Base-by-base conservation (phyloP, 257 asterid species). In the Gentiana dahurica region DNA sequence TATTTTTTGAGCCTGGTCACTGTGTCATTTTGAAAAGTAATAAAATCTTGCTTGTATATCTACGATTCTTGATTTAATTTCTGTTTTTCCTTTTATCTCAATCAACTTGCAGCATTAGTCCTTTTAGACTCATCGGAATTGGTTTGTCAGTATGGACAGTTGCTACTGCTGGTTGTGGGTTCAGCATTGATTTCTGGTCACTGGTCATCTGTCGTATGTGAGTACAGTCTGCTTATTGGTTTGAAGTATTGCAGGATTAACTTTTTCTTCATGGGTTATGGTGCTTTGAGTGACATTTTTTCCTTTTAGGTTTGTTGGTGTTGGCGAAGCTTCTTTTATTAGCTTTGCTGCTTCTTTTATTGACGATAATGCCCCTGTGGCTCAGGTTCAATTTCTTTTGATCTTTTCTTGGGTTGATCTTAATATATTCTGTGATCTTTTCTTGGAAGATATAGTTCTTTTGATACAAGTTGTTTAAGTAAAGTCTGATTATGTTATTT, bases 271-370 rank as follows among this genome's bases (percentile, higher is more conserved):
- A 35, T 10, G 35, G 13, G 34, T 35, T 8, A 13, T 34, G 44
- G 12, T 43, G 5, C 8, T 37, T 55, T 51, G 33, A 64, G 64
- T 24, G 36, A 9, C 34, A 52, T 54, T 68, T 61, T 67, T 45
- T 63, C 34, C 57, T 39, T 8, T 34, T 73, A 91, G 97, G 98
- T 79, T 92, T 51, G 98, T 92, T 58, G 98, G 98, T 67, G 96
- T 92, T 62, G 97, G 98, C 8, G 98, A 92, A 86, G 98, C 98
- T 71, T 92, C 97, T 53, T 91, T 92, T 63, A 82, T 85, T 62
- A 88, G 95, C 78, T 95, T 92, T 65, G 97, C 97, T 10, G 93
- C 98, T 79, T 97, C 97, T 44, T 92, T 88, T 81, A 88, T 92
- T 51, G 98, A 92, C 57, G 98, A 92, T 76, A 92, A 83, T 75